A percentile compares a stretch with the other conserved stretches of the same genome.
Conservation (phyloP, 805 yeast genomes). For the Alloascoidea hylecoeti region DNA sequence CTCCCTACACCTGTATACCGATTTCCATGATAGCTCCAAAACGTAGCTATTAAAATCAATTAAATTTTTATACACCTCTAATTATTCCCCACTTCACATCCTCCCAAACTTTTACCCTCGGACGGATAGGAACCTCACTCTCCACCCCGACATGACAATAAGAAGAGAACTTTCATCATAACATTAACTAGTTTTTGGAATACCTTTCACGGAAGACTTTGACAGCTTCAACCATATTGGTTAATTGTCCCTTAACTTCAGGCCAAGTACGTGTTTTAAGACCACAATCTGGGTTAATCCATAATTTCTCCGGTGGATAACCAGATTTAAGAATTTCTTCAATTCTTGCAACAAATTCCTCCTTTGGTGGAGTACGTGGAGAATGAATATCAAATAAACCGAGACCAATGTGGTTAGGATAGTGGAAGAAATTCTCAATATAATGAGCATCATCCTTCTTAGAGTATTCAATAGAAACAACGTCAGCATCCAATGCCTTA, state of each 20-base stretch:
- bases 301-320: constrained; percentile 97
- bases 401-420: constrained; percentile 99
- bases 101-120: too few relatives aligned
- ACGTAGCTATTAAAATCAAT: too few relatives aligned
- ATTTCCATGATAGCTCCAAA: too few relatives aligned
- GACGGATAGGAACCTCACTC: too few relatives aligned
- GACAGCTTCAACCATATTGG: constrained; percentile 99
- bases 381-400: constrained; percentile 99
- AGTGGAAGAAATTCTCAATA: constrained; percentile 93
- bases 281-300: constrained; percentile 99
- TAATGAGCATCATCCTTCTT: constrained; percentile 99
- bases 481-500: constrained; percentile 99
- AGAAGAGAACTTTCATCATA: too few relatives aligned
- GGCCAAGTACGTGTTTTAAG: constrained; percentile 99
- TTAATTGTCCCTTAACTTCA: constrained; percentile 87
- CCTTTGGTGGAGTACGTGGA: constrained; percentile 97
- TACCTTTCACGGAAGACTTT: constrained; percentile 74
- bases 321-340: constrained; percentile 80
- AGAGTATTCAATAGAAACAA: constrained; percentile 97
- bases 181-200: constrained; percentile 5
- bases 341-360: constrained; percentile 90
- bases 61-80: too few relatives aligned
- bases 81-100: too few relatives aligned
- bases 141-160: too few relatives aligned
- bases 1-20: too few relatives aligned